Percentiles rank a stretch among this genome's conserved stretches.
Conservation (phyloP, 202 grass and related monocot species). For the Zizania palustris region DNA sequence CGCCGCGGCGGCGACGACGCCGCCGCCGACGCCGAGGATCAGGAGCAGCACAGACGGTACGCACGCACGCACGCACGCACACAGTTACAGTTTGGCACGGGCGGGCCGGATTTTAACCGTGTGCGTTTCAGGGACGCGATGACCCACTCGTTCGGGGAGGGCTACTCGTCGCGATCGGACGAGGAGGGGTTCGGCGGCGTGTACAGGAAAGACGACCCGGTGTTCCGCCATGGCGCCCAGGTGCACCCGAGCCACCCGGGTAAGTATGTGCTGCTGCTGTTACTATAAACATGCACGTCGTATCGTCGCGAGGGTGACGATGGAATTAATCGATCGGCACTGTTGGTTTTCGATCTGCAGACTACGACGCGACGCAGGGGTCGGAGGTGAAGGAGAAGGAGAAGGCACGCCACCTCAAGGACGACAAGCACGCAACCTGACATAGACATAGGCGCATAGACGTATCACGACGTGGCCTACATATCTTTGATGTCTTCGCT, state of each 20-base stretch:
- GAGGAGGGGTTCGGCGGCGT: slow-evolving; percentile 82
- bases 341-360: slow-evolving; percentile 20
- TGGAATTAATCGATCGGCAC: neutral
- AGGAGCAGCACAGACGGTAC: slow-evolving; percentile 16
- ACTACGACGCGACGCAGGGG: slow-evolving; percentile 60
- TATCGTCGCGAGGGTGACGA: neutral
- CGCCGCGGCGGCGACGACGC: neutral
- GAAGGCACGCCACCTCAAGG: slow-evolving; percentile 52
- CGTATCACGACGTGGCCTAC: no score
- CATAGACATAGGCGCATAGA: neutral
- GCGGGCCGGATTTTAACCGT: neutral
- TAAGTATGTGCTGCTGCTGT: neutral
- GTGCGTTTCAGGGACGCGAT: slow-evolving; percentile 60
- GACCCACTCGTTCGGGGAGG: slow-evolving; percentile 72
- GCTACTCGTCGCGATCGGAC: slow-evolving; percentile 70
- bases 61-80: no score
- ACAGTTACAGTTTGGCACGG: neutral
- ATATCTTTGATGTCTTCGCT: no score
- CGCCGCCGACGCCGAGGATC: neutral
- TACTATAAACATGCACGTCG: neutral
- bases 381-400: slow-evolving; percentile 87
- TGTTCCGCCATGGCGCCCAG: slow-evolving; percentile 14
- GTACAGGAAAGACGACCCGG: slow-evolving; percentile 48
- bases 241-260: slow-evolving; percentile 51
- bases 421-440: slow-evolving; percentile 26